Evolutionary conservation across 805 yeast species (phyloP), one percentile per base, ranked within the genome.

Genomic region (Candida dajiaensis): DNA sequence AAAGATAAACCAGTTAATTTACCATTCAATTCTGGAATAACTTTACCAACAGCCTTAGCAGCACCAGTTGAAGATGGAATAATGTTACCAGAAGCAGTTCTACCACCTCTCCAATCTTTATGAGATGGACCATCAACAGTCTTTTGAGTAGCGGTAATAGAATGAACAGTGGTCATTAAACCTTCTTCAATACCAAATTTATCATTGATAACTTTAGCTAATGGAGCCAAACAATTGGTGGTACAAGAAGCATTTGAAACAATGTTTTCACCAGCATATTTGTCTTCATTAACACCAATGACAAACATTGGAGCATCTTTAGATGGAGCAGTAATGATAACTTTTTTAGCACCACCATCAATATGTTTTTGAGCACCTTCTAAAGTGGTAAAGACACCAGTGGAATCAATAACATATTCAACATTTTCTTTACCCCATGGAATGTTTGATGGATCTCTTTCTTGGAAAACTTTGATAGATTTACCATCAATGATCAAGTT

Each of bases 101-200:
- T 77, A 68, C 85, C 86, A 73, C 85, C 85, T 78, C 86, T 79
- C 86, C 86, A 80, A 73, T 80, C 86, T 73, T 81, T 81, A 73
- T 78, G 83, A 67, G 86, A 80, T 65, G 85, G 83, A 72, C 85
- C 85, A 66, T 81, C 86, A 59, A 81, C 86, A 53, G 85, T 79
- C 74, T 80, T 80, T 69, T 81, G 85, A 55, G 85, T 77, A 52
- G 85, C 85, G 52, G 85, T 80, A 70, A 78, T 73, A 63, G 85
- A 77, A 74, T 80, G 85, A 50, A 79, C 84, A 53, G 85, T 80
- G 71, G 86, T 80, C 86, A 81, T 81, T 66, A 81, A 76, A 72
- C 84, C 86, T 71, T 81, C 86, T 66, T 79, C 82, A 59, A 81
- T 77, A 59, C 84, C 85, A 68, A 78, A 80, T 49, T 64, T 69